Evolutionary conservation across 2,329 filamentous ascomycete species (phyloP).

Genomic region (Monosporascus sp.): DNA sequence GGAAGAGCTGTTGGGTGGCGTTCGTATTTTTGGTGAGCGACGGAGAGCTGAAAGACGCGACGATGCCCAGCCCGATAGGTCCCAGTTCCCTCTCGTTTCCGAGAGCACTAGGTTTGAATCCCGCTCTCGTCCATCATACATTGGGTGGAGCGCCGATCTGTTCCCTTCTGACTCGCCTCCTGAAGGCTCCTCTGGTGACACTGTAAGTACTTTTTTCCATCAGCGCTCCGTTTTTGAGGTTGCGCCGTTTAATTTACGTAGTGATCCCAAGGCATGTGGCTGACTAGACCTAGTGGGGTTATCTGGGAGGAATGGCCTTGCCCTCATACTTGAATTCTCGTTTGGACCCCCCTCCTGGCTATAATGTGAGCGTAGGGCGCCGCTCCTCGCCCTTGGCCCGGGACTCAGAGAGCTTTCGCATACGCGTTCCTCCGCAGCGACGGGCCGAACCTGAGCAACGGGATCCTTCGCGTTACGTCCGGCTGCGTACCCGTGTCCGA

Average conservation of each 20-base stretch:
- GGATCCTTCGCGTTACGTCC: neutral
- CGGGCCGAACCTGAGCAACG: conserved; percentile 1
- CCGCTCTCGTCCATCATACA: neutral
- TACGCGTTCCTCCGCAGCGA: neutral
- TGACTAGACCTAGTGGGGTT: neutral
- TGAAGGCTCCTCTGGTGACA: neutral
- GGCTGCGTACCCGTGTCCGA: conserved; percentile 4
- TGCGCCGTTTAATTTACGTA: no score
- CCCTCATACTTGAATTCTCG: neutral
- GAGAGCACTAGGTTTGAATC: neutral
- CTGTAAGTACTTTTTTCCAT: no score
- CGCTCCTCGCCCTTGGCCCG: neutral
- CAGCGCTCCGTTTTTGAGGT: no score
- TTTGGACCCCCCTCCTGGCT: neutral
- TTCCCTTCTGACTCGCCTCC: neutral
- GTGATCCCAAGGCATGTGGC: neutral
- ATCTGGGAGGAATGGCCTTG: neutral
- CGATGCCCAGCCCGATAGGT: neutral
- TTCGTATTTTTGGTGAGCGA: neutral
- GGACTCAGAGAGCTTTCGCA: neutral
- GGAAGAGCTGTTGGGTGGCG: neutral
- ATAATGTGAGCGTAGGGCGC: neutral
- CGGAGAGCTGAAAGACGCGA: neutral
- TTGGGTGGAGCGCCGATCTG: neutral
- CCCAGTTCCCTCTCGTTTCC: neutral